A percentile compares a stretch with the other conserved stretches of the same genome.
phyloP scores from a whole-genome alignment of 192 early-diverging fungal genomes.

The Dispira parvispora region DNA sequence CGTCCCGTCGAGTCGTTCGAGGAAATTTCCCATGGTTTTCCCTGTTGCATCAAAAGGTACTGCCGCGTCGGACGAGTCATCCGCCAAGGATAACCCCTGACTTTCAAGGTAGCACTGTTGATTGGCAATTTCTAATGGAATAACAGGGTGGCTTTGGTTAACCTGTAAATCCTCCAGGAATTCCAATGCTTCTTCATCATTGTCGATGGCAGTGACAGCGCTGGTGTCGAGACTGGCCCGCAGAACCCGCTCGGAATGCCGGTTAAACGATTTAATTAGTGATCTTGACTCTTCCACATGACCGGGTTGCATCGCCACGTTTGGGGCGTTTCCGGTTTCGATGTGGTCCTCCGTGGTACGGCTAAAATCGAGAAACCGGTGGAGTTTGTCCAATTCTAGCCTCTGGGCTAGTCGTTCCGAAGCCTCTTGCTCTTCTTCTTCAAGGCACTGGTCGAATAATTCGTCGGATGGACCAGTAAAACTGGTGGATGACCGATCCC shows the following conservation, averaged over 20 bases:
- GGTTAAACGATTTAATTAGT: constrained; percentile 75
- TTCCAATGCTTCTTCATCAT: constrained; percentile 37
- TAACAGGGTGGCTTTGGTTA: constrained; percentile 25
- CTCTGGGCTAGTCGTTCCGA: constrained; percentile 23
- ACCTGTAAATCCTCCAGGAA: constrained; percentile 50
- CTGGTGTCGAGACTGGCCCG: constrained; percentile 19
- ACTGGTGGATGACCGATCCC: constrained; percentile 39
- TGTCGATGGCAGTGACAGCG: constrained; percentile 18
- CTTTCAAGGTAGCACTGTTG: constrained; percentile 59
- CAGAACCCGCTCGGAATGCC: constrained; percentile 69
- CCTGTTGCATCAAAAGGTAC: constrained; percentile 18
- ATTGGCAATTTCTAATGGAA: constrained; percentile 58
- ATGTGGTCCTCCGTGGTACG: constrained; percentile 66
- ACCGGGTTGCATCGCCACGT: constrained; percentile 68
- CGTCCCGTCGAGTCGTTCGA: constrained; percentile 17
- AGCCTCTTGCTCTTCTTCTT: constrained; percentile 55
- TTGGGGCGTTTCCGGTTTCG: constrained; percentile 59
- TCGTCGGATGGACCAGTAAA: constrained; percentile 36
- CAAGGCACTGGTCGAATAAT: constrained; percentile 60
- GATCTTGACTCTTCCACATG: constrained; percentile 39
- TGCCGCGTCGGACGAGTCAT: neutral
- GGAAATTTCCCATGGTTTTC: constrained; percentile 12
- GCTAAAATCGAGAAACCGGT: constrained; percentile 60
- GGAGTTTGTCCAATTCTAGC: constrained; percentile 35
- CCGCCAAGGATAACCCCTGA: constrained; percentile 17